Evolutionary conservation across 2,329 filamentous ascomycete species (phyloP).

Genomic region (Colletotrichum sp.): DNA sequence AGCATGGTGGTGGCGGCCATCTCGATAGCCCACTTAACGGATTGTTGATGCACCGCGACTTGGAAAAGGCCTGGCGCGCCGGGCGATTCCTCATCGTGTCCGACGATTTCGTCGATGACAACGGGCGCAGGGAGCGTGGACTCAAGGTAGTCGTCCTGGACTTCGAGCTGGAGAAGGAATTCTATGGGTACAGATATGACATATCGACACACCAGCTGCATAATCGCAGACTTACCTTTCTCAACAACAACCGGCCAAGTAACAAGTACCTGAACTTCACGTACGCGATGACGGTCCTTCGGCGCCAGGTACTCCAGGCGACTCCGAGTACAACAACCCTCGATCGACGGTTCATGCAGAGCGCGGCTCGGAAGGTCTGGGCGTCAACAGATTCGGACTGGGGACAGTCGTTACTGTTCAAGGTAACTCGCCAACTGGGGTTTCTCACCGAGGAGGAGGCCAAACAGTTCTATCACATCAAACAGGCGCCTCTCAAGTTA

Average conservation of each 20-base stretch:
- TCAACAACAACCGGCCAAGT: neutral
- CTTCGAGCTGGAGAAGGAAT: neutral
- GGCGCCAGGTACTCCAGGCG: neutral
- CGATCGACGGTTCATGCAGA: constrained; percentile 47
- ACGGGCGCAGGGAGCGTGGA: neutral
- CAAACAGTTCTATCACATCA: neutral
- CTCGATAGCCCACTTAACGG: neutral
- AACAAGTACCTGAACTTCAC: neutral
- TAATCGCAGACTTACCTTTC: neutral
- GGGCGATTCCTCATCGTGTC: neutral
- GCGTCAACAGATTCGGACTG: neutral
- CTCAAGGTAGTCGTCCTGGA: neutral
- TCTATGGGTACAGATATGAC: neutral
- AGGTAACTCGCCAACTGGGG: neutral
- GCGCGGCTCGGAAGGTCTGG: constrained; percentile 29
- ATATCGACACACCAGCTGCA: neutral
- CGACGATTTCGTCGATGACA: neutral
- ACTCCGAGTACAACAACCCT: neutral
- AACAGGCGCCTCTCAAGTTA: neutral
- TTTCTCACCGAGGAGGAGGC: neutral
- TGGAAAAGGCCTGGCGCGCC: neutral
- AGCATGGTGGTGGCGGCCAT: neutral
- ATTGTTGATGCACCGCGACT: neutral
- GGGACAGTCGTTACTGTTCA: neutral
- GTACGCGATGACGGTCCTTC: neutral